phyloP scores from a whole-genome alignment of 1,284 basidiomycete genomes.

The Papiliotrema nemorosa region DNA sequence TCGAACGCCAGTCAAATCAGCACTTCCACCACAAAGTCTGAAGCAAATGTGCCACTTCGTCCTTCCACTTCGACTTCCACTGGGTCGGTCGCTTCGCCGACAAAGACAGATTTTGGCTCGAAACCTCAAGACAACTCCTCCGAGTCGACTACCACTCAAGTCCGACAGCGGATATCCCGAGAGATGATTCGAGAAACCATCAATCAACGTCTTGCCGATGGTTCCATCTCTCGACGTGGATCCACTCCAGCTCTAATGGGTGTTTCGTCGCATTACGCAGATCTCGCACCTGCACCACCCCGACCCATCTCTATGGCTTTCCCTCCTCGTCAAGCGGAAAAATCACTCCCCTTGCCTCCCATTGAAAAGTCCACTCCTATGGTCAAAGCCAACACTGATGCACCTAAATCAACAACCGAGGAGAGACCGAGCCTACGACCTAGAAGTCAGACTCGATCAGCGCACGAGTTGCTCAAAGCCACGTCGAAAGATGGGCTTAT shows the following conservation, averaged over 20 bases:
- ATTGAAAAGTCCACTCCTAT: conserved; percentile 10
- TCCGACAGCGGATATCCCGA: conserved; percentile 48
- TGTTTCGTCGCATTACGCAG: neutral
- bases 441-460: conserved; percentile 28
- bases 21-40: neutral
- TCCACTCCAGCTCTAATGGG: conserved; percentile 8
- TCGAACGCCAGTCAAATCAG: neutral
- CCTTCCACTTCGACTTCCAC: neutral
- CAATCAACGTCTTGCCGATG: conserved; percentile 41
- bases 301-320: conserved; percentile 4
- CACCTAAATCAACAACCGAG: conserved; percentile 14
- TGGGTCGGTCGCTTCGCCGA: conserved; percentile 3
- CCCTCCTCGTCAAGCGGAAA: conserved; percentile 10
- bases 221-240: conserved; percentile 22
- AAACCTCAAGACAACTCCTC: neutral
- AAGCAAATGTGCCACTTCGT: neutral
- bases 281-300: conserved; percentile 1
- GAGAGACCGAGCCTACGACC: conserved; percentile 21
- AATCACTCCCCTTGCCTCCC: conserved; percentile 18
- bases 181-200: conserved; percentile 47
- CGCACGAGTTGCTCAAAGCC: conserved; percentile 30
- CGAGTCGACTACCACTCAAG: conserved; percentile 30
- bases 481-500: conserved; percentile 18
- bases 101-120: conserved; percentile 3
- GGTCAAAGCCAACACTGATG: conserved; percentile 26